phyloP scores from a whole-genome alignment of 768 basidiomycete genomes.

The Rhizopogon salebrosus region DNA sequence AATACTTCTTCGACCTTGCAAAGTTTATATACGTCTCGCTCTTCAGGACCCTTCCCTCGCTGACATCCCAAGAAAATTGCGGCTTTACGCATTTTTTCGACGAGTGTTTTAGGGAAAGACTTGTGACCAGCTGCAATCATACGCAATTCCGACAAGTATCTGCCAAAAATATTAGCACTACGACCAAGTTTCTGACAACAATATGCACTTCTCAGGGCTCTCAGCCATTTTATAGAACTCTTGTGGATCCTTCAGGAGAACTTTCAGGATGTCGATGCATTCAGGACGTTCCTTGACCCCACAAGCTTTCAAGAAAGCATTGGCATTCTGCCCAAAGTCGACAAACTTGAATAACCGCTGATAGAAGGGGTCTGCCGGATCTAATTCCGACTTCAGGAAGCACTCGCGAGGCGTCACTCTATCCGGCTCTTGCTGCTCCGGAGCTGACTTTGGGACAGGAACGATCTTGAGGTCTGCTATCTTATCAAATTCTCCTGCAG shows the following conservation, averaged over 20 bases:
- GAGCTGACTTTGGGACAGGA: slow-evolving; percentile 33
- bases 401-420: slow-evolving; percentile 56
- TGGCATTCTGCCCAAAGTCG: slow-evolving; percentile 73
- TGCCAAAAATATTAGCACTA: slow-evolving; percentile 22
- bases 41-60: slow-evolving; percentile 20
- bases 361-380: slow-evolving; percentile 30
- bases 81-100: slow-evolving; percentile 53
- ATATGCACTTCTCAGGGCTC: slow-evolving; percentile 49
- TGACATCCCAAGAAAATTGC: slow-evolving; percentile 69
- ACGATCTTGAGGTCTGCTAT: slow-evolving; percentile 59
- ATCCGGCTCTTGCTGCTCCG: slow-evolving; percentile 3
- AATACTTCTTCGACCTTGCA: slow-evolving; percentile 60
- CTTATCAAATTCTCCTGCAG: slow-evolving; percentile 40
- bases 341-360: slow-evolving; percentile 78
- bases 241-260: slow-evolving; percentile 57
- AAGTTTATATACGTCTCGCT: slow-evolving; percentile 51
- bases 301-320: slow-evolving; percentile 74
- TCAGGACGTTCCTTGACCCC: slow-evolving; percentile 84
- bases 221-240: slow-evolving; percentile 62
- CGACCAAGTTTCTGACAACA: neutral
- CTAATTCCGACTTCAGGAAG: slow-evolving; percentile 43
- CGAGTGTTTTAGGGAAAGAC: slow-evolving; percentile 36
- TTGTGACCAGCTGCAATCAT: slow-evolving; percentile 68
- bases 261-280: slow-evolving; percentile 67
- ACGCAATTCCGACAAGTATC: slow-evolving; percentile 74